phyloP scores from a whole-genome alignment of 2,329 filamentous ascomycete genomes.

The Chaetomium strumarium region DNA sequence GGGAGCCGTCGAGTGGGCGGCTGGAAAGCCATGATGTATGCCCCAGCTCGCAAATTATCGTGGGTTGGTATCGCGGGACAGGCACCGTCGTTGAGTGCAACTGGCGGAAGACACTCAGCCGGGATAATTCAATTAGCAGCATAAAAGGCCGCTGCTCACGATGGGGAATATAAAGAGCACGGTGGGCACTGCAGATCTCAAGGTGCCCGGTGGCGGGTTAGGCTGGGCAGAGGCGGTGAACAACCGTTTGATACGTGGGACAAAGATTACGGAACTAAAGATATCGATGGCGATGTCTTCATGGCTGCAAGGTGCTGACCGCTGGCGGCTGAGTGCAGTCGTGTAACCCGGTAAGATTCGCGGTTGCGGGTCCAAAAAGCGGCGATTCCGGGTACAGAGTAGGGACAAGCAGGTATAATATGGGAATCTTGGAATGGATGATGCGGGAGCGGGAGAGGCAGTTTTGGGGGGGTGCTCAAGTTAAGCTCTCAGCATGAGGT shows the following conservation, averaged over 20 bases:
- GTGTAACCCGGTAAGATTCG: too few species aligned
- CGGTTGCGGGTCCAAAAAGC: too few species aligned
- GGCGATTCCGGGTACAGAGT: too few species aligned
- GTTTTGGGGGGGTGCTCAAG: neutral
- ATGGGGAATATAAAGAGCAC: neutral
- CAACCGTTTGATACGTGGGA: neutral
- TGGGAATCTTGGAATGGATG: too few species aligned
- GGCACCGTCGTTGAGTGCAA: too few species aligned
- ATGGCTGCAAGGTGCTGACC: too few species aligned
- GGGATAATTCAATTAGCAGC: neutral
- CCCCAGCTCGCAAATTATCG: neutral
- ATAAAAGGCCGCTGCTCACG: neutral
- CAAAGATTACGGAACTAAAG: neutral
- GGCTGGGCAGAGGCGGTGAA: constrained; percentile 6
- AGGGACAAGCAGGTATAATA: neutral
- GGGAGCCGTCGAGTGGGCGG: constrained; percentile 50
- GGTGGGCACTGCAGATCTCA: neutral
- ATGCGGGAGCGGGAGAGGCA: too few species aligned
- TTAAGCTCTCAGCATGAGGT: constrained; percentile 10
- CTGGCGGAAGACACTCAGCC: too few species aligned
- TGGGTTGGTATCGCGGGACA: neutral
- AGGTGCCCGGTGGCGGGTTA: neutral
- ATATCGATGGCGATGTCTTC: neutral
- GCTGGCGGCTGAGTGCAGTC: too few species aligned
- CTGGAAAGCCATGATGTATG: constrained; percentile 47